Evolutionary conservation across 2,329 filamentous ascomycete species (phyloP).

Genomic region (Colletotrichum sp.): DNA sequence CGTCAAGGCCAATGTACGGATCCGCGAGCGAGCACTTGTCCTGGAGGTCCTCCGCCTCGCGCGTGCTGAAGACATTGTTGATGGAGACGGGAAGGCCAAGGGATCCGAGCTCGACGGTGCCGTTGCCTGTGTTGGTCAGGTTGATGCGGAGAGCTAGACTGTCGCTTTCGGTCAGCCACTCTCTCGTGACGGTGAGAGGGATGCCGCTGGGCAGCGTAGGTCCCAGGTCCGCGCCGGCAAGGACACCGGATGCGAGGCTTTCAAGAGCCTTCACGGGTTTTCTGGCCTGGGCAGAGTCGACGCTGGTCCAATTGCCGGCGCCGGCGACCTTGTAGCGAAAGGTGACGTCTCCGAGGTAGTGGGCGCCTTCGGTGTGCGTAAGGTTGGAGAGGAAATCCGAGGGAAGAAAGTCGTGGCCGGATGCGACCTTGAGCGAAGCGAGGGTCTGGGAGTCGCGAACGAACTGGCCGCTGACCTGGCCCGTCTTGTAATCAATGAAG

Average conservation of each 20-base stretch:
- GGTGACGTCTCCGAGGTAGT: conserved; percentile 65
- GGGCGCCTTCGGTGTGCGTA: conserved; percentile 54
- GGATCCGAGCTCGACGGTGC: conserved; percentile 56
- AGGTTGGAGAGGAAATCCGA: conserved; percentile 53
- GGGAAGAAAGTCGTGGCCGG: conserved; percentile 60
- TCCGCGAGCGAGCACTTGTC: conserved; percentile 60
- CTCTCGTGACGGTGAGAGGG: conserved; percentile 52
- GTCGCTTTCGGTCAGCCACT: conserved; percentile 53
- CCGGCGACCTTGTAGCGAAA: conserved; percentile 54
- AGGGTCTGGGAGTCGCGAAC: conserved; percentile 46
- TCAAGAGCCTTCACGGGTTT: conserved; percentile 36
- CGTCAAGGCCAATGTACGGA: conserved; percentile 65
- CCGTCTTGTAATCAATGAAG: neutral
- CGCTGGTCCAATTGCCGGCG: conserved; percentile 45
- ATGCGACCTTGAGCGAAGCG: conserved; percentile 45
- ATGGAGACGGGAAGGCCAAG: conserved; percentile 65
- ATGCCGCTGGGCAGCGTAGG: conserved; percentile 42
- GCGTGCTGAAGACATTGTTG: conserved; percentile 65
- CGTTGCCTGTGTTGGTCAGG: conserved; percentile 46
- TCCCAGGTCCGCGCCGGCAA: conserved; percentile 45
- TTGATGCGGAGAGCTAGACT: conserved; percentile 59
- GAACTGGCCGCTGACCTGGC: conserved; percentile 5
- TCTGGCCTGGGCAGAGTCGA: conserved; percentile 50
- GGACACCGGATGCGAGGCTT: conserved; percentile 12
- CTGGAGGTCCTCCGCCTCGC: conserved; percentile 52